Evolutionary conservation across 1,284 basidiomycete species (phyloP), one percentile per base, ranked within the genome.

Genomic region (Tylopilus sp.): DNA sequence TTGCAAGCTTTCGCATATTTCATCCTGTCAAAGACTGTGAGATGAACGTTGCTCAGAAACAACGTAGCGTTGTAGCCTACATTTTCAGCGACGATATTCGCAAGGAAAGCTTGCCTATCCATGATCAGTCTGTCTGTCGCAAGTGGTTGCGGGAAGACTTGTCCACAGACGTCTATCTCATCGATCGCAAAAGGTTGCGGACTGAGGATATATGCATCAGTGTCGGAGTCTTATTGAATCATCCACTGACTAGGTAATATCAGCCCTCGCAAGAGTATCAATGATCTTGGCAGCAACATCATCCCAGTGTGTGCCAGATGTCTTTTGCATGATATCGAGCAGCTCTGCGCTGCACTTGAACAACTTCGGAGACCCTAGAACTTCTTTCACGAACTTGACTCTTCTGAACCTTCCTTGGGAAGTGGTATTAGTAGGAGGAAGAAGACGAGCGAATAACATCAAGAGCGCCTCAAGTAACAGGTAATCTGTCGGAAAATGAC

Each of bases 161-260:
- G 57, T n/a, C 64, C 72, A 44, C 71, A 69, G 7, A 76, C 65
- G 18, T 62, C 53, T 47, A 83, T 69, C 45, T 71, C 66, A 4
- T 66, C 61, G 14, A 77, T 66, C 18, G 66, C 57, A 55, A 85
- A 83, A 9, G 81, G 78, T 50, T 85, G 83, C 9, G 83, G 80
- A 56, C 83, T 24, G 21, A 24, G 21, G 21, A 41, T 36, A 33
- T 26, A 52, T 9, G 15, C 6, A 34, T 53, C 35, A 52, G 53
- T 52, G 2, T 20, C 17, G 12, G 39, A 47, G 40, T 42, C 17
- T 37, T 35, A 7, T 20, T 31, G 14, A 37, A 40, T 9, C 28
- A 29, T 39, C 9, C 40, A 69, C 78, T 54, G 46, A 83, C 82
- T 72, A 82, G 8, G 69, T 63, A 5, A 78, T 66, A 55, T 78